Evolutionary conservation across 1,139 yeast species (phyloP), one percentile per base, ranked within the genome.

Genomic region (Suhomyces panamericanus): DNA sequence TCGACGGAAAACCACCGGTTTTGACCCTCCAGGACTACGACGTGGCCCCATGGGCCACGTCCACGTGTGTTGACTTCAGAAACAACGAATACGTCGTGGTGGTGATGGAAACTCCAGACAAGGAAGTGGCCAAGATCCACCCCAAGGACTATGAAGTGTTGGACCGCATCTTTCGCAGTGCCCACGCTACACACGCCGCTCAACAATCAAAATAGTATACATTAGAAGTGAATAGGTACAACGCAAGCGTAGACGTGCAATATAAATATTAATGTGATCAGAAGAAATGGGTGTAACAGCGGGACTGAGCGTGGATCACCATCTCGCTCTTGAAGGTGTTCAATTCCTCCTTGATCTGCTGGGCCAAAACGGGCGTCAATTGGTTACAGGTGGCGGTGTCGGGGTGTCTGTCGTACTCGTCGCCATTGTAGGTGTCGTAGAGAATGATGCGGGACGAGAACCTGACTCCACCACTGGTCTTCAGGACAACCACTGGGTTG

Each of bases 371-470:
- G 5, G 98, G 97, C 1, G 96, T 91, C 64, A 91, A 73, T 60
- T 86, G 90, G 65, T 91, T 90, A 69, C 98, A 91, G 1, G 98
- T 90, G 5, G 96, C 96, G 35, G 85, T 76, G 53, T 90, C 98
- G 0, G 98, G 97, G 52, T 86, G 90, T 57, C 99, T 81, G 63
- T 93, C 98, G 62, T 93, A 93, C 54, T 88, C 96, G 14, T 80
- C 83, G 38, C 85, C 84, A 49, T 86, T 80, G 63, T 87, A 90
- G 0, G 97, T 93, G 51, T 90, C 96, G 64, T 85, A 93, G 40
- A 93, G 77, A 11, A 89, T 80, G 52, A 93, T 88, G 56, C 90
- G 77, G 1, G 96, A 85, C 3, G 96, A 85, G 64, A 93, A 93
- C 38, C 81, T 68, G n/a, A 93, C 96, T 13, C 70, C 67, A 32